phyloP scores from a whole-genome alignment of 768 basidiomycete genomes.

The Naganishia onofrii region DNA sequence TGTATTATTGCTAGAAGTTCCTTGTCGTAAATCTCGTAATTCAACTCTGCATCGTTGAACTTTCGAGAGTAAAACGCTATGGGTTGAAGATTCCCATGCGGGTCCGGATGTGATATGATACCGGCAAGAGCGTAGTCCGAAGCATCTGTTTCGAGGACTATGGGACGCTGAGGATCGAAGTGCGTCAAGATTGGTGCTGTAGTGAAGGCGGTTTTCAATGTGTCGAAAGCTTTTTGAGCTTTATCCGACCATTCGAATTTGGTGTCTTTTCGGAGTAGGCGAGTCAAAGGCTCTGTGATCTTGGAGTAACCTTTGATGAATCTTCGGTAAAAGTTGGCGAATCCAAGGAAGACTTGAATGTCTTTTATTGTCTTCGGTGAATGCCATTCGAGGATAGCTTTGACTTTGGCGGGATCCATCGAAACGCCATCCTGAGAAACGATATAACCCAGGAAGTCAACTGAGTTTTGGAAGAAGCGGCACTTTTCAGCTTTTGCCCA shows the following conservation, averaged over 20 bases:
- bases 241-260: slow-evolving; percentile 3
- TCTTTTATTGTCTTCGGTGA: slow-evolving; percentile 32
- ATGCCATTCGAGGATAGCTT: slow-evolving; percentile 47
- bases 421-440: background rate
- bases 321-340: slow-evolving; percentile 41
- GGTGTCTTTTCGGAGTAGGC: slow-evolving; percentile 26
- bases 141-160: slow-evolving; percentile 7
- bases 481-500: slow-evolving; percentile 3
- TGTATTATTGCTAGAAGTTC: slow-evolving; percentile 59
- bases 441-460: background rate
- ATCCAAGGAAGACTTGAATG: slow-evolving; percentile 38
- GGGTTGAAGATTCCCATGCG: slow-evolving; percentile 9
- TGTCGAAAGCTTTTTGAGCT: background rate
- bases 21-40: slow-evolving; percentile 60
- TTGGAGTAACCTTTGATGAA: slow-evolving; percentile 39
- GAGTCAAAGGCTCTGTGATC: slow-evolving; percentile 34
- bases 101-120: slow-evolving; percentile 17
- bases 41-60: slow-evolving; percentile 51
- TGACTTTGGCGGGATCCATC: slow-evolving; percentile 56
- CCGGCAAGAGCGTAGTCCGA: slow-evolving; percentile 30
- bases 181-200: slow-evolving; percentile 31
- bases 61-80: slow-evolving; percentile 34
- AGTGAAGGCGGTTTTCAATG: slow-evolving; percentile 36
- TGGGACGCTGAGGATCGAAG: background rate
- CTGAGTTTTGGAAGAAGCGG: background rate